Base-by-base conservation (phyloP, 176 grass and related monocot genomes). In the Poa annua region DNA sequence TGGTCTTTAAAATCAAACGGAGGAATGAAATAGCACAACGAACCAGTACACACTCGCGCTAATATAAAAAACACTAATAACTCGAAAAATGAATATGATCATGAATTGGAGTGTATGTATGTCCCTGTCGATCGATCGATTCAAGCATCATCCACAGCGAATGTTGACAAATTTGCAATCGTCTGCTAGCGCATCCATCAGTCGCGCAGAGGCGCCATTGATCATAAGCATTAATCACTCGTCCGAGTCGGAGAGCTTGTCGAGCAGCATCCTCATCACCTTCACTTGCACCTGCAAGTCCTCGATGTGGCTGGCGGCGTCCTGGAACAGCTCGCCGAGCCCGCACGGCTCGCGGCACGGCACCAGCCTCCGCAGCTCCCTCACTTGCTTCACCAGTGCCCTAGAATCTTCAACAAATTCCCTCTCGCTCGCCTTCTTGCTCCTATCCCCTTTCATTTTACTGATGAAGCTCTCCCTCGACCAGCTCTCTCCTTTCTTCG, bases 301-400 rank as follows among this genome's bases (percentile, higher is more conserved):
- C 78, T 81, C 82, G 73, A 91, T 85, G 82, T 91, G 84, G 66
- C 7, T 74, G 12, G 73, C 82, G 6, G 82, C 82, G 21, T 88
- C 82, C 66, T 42, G 65, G 82, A 91, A 88, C 71, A 91, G 89
- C 56, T 88, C 82, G 44, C 85, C 73, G 64, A 91, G 55, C 8
- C 86, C 78, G 22, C 72, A 81, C 2, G 82, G 71, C 82, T 91
- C 89, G 10, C 65, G 82, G 49, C 66, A 50, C 1, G 89, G 89
- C 73, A 91, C 86, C 72, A 91, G 89, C 89, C 57, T 77, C 49
- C 78, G 34, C 32, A 91, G 86, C 78, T 78, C 89, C 83, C 85
- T 64, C 48, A 91, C 68, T 36, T 87, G 84, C 85, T 77, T 76
- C 21, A 80, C 80, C 74, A 90, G 56, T 32, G 20, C 71, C 47